These are phyloP conservation scores for Cymbopogon citratus DNA, from an alignment of 176 grass and related monocot genomes.

Conservation along the genomic window DNA sequence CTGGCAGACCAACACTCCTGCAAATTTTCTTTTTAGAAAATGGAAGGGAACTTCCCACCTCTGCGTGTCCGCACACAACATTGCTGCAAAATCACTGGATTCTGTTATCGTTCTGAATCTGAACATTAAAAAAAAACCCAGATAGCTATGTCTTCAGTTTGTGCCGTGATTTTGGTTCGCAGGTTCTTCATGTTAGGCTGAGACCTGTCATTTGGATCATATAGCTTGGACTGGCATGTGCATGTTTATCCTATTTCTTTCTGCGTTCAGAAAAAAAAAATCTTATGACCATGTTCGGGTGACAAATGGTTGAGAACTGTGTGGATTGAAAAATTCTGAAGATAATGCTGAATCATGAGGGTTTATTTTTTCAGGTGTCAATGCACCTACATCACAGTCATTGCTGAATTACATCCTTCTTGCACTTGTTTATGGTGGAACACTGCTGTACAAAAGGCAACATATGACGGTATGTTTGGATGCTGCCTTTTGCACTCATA, in stretches of 20 bases:
- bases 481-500: background rate
- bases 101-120: background rate
- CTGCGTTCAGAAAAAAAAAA: background rate
- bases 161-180: conserved; percentile 7
- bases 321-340: background rate
- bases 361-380: conserved; percentile 43
- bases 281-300: background rate
- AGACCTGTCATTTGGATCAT: background rate
- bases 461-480: conserved; percentile 39
- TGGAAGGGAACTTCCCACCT: too few species aligned
- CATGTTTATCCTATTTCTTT: background rate
- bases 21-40: too few species aligned
- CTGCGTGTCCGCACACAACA: too few species aligned
- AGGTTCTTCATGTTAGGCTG: background rate
- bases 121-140: too few species aligned
- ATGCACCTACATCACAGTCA: conserved; percentile 83
- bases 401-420: conserved; percentile 84
- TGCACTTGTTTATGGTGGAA: conserved; percentile 61
- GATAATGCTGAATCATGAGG: background rate
- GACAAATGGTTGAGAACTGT: background rate
- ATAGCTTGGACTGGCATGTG: background rate
- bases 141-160: background rate
- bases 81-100: background rate
- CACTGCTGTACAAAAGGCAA: conserved; percentile 42
- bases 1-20: background rate